Evolutionary conservation across 192 early-diverging fungal genomes (phyloP), one percentile per base, ranked within the genome.

Genomic region (Coemansia sp.): DNA sequence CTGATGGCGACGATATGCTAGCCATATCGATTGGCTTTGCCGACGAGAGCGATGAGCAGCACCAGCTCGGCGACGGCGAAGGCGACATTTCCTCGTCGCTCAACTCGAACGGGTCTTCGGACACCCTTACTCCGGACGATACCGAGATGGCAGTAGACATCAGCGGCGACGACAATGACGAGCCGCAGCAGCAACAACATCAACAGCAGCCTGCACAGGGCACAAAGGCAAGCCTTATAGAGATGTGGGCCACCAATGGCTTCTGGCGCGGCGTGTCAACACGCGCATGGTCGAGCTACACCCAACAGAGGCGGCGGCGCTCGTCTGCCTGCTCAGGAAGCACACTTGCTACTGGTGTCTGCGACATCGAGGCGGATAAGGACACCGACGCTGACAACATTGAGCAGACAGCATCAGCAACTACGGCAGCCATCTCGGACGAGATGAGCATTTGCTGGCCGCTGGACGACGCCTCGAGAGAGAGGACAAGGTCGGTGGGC

Each of bases 401-500:
- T 33, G 49, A 15, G 4, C 22, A 52, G 49, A 15, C 23, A 52
- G 34, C 22, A 20, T 36, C 54, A n/a, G 29, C 11, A 14, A 40
- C 34, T 11, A 56, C 59, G 1, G 17, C 29, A 13, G 54, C 66
- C 0, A 36, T 71, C 11, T 15, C 77, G 15, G 77, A 80, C 33
- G 65, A 54, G 42, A 23, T 62, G 65, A 72, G 77, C 65, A 61
- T 74, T 29, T 80, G 77, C 77, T 80, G 77, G 77, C 67, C 77
- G 59, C 64, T 79, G 41, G 64, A 57, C 50, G 76, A 56, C 7
- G 55, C 53, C 43, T 19, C 59, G 14, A 33, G 43, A 15, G 67
- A 66, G 4, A 40, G 56, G 4, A 50, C 71, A 22, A 53, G 46
- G 23, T 36, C 56, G 32, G 69, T 67, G 68, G 59, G 63, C 29